These are phyloP conservation scores for Neurospora africana DNA, from an alignment of 495 filamentous ascomycete species.

Conservation along the genomic window DNA sequence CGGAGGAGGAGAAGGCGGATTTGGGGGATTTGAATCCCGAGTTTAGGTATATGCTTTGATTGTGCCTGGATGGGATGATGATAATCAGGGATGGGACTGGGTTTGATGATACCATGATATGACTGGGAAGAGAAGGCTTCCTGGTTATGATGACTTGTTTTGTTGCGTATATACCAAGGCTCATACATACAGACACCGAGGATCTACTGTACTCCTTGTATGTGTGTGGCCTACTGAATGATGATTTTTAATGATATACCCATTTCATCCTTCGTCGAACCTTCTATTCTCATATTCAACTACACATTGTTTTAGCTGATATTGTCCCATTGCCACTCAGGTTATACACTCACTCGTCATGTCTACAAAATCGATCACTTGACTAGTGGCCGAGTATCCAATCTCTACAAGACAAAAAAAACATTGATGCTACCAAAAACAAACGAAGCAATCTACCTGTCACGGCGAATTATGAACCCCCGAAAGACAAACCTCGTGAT, in stretches of 20 bases:
- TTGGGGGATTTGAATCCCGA: conserved; percentile 59
- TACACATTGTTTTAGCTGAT: too few species aligned
- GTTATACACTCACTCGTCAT: too few species aligned
- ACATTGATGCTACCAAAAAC: background rate
- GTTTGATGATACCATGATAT: background rate
- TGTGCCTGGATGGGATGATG: background rate
- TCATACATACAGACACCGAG: background rate
- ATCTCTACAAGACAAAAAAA: too few species aligned
- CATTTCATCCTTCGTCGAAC: too few species aligned
- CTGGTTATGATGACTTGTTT: background rate
- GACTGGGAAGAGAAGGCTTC: background rate
- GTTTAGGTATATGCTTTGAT: conserved; percentile 43
- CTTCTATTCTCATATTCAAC: too few species aligned
- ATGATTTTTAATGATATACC: background rate
- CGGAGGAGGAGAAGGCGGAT: conserved; percentile 63
- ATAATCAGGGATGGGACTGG: background rate
- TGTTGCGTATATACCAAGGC: background rate
- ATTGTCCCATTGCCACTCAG: too few species aligned
- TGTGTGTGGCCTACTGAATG: background rate
- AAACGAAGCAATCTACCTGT: background rate
- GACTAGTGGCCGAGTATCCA: too few species aligned
- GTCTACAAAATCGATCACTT: too few species aligned
- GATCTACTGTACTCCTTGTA: background rate
- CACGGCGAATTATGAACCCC: background rate
- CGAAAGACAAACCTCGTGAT: background rate